Conservation (phyloP, 2,329 filamentous ascomycete genomes). For the Claviceps maximensis region DNA sequence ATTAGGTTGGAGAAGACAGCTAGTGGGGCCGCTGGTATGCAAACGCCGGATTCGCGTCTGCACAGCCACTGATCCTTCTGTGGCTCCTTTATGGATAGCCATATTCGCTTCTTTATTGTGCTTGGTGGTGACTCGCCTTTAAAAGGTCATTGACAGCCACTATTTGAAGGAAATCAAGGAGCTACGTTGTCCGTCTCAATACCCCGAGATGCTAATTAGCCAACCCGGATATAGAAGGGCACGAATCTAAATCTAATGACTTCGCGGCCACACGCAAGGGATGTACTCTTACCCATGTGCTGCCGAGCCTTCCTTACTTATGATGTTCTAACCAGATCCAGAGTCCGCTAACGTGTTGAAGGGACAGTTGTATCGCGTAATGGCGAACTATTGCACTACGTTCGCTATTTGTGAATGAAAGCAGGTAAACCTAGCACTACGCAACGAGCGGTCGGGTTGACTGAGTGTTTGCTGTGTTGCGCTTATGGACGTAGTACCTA, state of each 20-base stretch:
- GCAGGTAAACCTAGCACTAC: background rate
- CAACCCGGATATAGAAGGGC: background rate
- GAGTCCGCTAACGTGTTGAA: background rate
- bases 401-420: background rate
- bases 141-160: background rate
- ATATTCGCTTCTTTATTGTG: background rate
- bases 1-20: conserved; percentile 1
- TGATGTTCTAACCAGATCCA: no score
- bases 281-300: background rate
- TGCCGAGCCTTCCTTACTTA: no score
- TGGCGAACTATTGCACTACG: background rate
- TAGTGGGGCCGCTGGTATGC: conserved; percentile 1
- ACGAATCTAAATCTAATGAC: background rate
- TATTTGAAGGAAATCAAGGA: background rate
- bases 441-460: background rate
- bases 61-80: background rate
- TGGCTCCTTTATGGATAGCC: background rate
- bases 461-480: background rate
- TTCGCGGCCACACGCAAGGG: background rate
- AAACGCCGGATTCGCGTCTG: background rate
- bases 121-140: background rate
- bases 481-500: background rate
- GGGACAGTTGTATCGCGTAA: background rate
- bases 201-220: background rate
- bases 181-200: background rate